These are phyloP conservation scores for Scheffersomyces spartinae DNA, from an alignment of 805 yeast genomes.

Conservation along the genomic window DNA sequence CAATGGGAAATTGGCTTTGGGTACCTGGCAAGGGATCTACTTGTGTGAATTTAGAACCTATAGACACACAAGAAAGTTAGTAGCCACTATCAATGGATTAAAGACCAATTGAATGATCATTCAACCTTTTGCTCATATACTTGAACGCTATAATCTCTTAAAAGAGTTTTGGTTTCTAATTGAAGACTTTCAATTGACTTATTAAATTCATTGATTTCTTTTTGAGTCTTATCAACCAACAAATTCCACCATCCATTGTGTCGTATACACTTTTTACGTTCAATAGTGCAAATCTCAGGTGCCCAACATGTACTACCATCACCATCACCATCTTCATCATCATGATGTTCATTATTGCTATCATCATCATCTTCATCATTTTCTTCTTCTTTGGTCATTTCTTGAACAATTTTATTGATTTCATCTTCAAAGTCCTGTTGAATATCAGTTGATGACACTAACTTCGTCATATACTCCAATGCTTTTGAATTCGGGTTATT, in stretches of 20 bases:
- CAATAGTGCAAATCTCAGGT: conserved; percentile 36
- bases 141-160: neutral
- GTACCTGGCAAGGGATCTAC: conserved; percentile 85
- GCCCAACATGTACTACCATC: conserved; percentile 6
- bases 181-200: too few species aligned
- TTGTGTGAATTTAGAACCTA: conserved; percentile 60
- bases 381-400: neutral
- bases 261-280: conserved; percentile 42
- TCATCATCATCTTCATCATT: neutral
- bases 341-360: conserved; percentile 1
- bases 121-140: too few species aligned
- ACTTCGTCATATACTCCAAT: conserved; percentile 2
- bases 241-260: conserved; percentile 42
- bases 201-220: too few species aligned
- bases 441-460: conserved; percentile 2
- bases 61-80: conserved; percentile 51
- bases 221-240: conserved; percentile 19
- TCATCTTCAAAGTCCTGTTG: conserved; percentile 7
- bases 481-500: neutral
- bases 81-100: conserved; percentile 64
- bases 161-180: neutral
- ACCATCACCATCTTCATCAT: conserved; percentile 7
- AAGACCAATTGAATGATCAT: too few species aligned
- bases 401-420: conserved; percentile 7
- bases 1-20: conserved; percentile 56